Percentiles rank a stretch among this genome's conserved stretches.
Conservation (phyloP, 2,329 filamentous ascomycete genomes). For the Colletotrichum filicis region DNA sequence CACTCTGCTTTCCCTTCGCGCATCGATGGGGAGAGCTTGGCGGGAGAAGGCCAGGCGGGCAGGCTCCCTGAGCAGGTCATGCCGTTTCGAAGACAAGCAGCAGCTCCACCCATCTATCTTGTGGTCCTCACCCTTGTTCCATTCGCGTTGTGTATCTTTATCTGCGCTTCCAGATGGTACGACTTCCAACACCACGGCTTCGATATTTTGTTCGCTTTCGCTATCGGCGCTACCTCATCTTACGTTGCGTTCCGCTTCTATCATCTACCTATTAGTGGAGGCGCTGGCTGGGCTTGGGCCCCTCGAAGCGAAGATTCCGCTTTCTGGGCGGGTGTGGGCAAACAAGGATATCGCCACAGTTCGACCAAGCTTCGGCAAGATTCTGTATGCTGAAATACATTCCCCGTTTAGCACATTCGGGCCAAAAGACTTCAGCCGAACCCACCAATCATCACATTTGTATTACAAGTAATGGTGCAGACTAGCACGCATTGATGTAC, state of each 20-base stretch:
- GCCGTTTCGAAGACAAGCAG: too few species aligned
- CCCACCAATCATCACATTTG: too few species aligned
- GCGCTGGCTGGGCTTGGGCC: conserved; percentile 83
- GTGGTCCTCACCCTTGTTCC: conserved; percentile 74
- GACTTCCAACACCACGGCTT: conserved; percentile 84
- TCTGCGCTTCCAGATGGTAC: conserved; percentile 78
- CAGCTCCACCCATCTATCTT: conserved; percentile 78
- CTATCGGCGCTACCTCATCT: conserved; percentile 74
- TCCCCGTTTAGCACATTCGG: neutral
- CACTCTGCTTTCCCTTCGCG: too few species aligned
- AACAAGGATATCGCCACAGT: conserved; percentile 5
- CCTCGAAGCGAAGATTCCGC: conserved; percentile 55
- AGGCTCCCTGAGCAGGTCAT: too few species aligned
- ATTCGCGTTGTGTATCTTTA: conserved; percentile 75
- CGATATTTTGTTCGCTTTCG: conserved; percentile 78
- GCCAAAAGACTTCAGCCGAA: neutral
- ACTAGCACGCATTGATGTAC: too few species aligned
- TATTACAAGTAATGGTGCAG: too few species aligned
- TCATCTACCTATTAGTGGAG: conserved; percentile 68
- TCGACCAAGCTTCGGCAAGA: neutral
- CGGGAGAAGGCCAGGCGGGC: too few species aligned
- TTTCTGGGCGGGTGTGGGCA: conserved; percentile 26
- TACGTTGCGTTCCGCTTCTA: conserved; percentile 79
- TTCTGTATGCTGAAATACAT: neutral
- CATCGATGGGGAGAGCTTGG: too few species aligned